Evolutionary conservation across 1,284 basidiomycete species (phyloP).

Genomic region (Calocybe gambosa): DNA sequence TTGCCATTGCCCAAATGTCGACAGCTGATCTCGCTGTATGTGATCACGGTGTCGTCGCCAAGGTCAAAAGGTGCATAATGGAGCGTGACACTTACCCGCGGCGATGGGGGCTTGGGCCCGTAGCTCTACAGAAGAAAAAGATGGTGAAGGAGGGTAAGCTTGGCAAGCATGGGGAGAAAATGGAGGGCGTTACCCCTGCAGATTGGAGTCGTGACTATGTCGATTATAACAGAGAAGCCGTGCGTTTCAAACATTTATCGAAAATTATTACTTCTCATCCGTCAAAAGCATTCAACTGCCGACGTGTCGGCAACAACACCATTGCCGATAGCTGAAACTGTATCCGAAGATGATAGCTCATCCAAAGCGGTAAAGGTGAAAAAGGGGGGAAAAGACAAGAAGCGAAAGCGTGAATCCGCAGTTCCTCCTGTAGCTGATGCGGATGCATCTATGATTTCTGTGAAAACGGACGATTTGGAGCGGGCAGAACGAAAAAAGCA

Average conservation of each 20-base stretch:
- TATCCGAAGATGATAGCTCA: constrained; percentile 16
- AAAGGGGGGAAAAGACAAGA: constrained; percentile 60
- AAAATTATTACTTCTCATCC: constrained; percentile 3
- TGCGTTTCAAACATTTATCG: constrained; percentile 9
- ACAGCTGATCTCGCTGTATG: constrained; percentile 97
- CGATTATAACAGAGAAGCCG: constrained; percentile 73
- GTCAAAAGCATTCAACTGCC: constrained; percentile 36
- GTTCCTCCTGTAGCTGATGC: constrained; percentile 32
- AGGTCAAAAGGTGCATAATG: constrained; percentile 99
- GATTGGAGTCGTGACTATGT: constrained; percentile 93
- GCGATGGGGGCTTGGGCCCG: constrained; percentile 96
- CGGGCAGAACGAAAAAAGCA: constrained; percentile 43
- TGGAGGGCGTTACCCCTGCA: constrained; percentile 86
- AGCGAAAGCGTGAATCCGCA: constrained; percentile 70
- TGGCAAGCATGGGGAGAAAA: constrained; percentile 92
- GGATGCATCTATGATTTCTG: constrained; percentile 35
- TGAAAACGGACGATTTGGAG: constrained; percentile 35
- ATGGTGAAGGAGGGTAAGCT: constrained; percentile 95
- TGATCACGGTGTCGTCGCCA: constrained; percentile 98
- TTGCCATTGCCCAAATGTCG: constrained; percentile 98
- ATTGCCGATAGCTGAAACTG: constrained; percentile 19
- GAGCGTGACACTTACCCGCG: constrained; percentile 98
- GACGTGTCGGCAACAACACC: constrained; percentile 31
- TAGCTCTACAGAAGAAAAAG: constrained; percentile 98
- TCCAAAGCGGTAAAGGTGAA: constrained; percentile 12